Base-by-base conservation (phyloP, 192 early-diverging fungal genomes). In the Backusella liffmaniae region DNA sequence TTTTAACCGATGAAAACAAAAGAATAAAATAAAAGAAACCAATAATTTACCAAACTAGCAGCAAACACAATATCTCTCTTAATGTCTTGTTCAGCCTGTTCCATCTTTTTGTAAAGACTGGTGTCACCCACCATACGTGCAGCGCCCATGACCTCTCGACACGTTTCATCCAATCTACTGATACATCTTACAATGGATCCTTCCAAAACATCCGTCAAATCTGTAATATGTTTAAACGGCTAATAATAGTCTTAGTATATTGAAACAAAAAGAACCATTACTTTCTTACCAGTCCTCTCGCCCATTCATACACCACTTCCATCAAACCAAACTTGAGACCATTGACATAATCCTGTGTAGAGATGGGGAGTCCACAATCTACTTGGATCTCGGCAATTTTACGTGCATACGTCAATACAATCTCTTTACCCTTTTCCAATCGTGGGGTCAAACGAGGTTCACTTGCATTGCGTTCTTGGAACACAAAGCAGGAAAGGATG, bases 281-380 rank as follows among this genome's bases (percentile, higher is more conserved):
- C 32, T 32, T 32, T 37, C 70, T 76, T 82, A 84, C 85, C 86
- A 95, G 85, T 12, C 95, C 96, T n/a, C 90, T 84, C 15, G 97
- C 98, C 98, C 97, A 99, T 84, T 98, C 97, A 83, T 99, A 96
- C 1, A 97, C 96, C 6, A 96, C 98, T 82, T 99, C 96, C 23
- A 97, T 94, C 67, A 99, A 83, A 2, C 95, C 95, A 84, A 96
- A 96, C 65, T 91, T 84, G 68, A 99, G 67, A 10, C 77, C 73
- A 44, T 75, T 73, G 16, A 78, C 77, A 73, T 82, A 84, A 44
- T 84, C 81, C 56, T 83, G 77, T 30, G 75, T 73, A 0, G 72
- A 74, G 13, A 80, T 73, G 18, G 76, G 74, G 34, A 98, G 80
- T 2, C 94, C 94, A 76, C 89, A 92, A 6, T 81, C 84, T 15